Conservation (phyloP, 192 early-diverging fungal species). For the Rhizophagus clarus region DNA sequence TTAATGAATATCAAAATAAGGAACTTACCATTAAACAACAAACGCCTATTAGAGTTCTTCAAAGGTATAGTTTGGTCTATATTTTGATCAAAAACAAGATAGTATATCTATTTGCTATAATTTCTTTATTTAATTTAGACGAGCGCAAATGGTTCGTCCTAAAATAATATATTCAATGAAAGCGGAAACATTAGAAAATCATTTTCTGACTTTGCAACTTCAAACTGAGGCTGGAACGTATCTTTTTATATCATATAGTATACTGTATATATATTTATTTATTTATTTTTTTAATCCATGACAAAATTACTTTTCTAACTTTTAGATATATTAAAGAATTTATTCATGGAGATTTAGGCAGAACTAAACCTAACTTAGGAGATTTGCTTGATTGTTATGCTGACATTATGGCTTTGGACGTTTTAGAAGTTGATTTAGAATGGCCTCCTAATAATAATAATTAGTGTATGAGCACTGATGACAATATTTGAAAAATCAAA, state of each 20-base stretch:
- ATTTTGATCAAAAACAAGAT: not conserved
- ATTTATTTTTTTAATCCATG: not conserved
- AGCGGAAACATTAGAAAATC: slow-evolving; percentile 49
- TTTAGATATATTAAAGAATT: slow-evolving; percentile 87
- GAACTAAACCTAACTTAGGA: slow-evolving; percentile 76
- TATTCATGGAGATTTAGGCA: slow-evolving; percentile 90
- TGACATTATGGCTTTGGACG: slow-evolving; percentile 83
- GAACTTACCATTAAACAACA: slow-evolving; percentile 62
- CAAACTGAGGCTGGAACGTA: slow-evolving; percentile 88
- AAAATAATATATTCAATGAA: slow-evolving; percentile 55
- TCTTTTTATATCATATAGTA: slow-evolving; percentile 15
- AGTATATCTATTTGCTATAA: no score
- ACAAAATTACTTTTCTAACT: slow-evolving; percentile 29
- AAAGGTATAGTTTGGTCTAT: slow-evolving; percentile 47
- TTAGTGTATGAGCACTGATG: no score
- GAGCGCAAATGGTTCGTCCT: slow-evolving; percentile 60
- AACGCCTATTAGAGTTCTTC: slow-evolving; percentile 74
- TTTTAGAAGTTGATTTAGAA: slow-evolving; percentile 80
- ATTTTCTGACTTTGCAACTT: slow-evolving; percentile 66
- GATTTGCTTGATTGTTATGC: slow-evolving; percentile 63
- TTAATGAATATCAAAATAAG: slow-evolving; percentile 51
- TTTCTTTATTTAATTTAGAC: slow-evolving; percentile 31
- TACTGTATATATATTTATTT: not conserved
- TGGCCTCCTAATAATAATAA: slow-evolving; percentile 66
- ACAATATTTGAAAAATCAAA: no score